A percentile compares a stretch with the other conserved stretches of the same genome.
phyloP scores from a whole-genome alignment of 2,329 filamentous ascomycete species.

The Elsinoe batatas region DNA sequence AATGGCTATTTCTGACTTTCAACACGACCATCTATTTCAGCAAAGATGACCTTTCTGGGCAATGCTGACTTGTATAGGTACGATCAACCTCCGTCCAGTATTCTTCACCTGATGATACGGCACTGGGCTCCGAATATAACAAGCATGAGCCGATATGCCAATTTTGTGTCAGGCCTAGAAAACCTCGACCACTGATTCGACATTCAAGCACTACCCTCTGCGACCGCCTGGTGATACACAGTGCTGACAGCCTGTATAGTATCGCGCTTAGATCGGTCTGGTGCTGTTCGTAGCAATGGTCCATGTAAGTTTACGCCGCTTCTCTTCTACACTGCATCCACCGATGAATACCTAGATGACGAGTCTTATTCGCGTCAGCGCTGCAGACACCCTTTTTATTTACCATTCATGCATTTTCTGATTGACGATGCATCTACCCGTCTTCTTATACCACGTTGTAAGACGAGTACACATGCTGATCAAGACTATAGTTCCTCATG shows the following conservation, averaged over 20 bases:
- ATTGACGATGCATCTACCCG: neutral
- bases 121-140: constrained; percentile 20
- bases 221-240: neutral
- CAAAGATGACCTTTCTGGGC: constrained; percentile 5
- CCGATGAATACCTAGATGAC: constrained; percentile 31
- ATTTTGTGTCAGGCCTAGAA: constrained; percentile 35
- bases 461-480: neutral
- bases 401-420: constrained; percentile 28
- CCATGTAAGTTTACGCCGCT: neutral
- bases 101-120: constrained; percentile 18
- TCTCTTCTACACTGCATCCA: constrained; percentile 16
- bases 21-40: neutral
- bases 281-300: neutral
- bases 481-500: neutral
- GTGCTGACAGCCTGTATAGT: neutral
- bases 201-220: constrained; percentile 17
- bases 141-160: constrained; percentile 19
- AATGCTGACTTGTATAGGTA: constrained; percentile 15
- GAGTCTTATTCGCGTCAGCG: constrained; percentile 31
- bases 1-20: constrained; percentile 75
- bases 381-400: constrained; percentile 29
- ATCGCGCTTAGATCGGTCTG: neutral
- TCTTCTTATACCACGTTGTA: neutral
- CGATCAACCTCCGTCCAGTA: neutral
- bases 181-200: constrained; percentile 34